Evolutionary conservation across 129 eudicot species (phyloP), one percentile per base, ranked within the genome.

Genomic region (Mikania micrantha): DNA sequence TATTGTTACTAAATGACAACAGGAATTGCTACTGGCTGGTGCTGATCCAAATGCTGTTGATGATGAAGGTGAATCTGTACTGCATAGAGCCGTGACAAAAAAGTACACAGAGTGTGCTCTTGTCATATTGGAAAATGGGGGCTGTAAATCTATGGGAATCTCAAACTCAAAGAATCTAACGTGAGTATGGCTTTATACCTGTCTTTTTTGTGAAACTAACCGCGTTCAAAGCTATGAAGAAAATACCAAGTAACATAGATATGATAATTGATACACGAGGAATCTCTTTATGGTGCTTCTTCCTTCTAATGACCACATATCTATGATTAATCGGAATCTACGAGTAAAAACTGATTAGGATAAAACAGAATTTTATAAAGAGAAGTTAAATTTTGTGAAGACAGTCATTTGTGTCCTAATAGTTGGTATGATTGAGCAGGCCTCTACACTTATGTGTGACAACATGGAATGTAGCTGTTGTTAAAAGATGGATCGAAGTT

Each of bases 21-120:
- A 93, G 99, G 99, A 93, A 75, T 76, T 93, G 79, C 72, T 93
- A 54, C 72, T 89, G 81, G 99, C 95, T 64, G 99, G 96, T 42
- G 99, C 99, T 32, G 96, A 93, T 87, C 99, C 99, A 72, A 93
- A 93, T 79, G 99, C 96, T n/a, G 95, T 93, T 69, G 99, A 93
- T 40, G 96, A 93, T 71, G 99, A 93, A 81, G 96, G 96, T 75
- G 99, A 93, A 86, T 89, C 96, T 64, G 99, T 93, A 60, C 87
- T 93, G 50, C 99, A 93, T 61, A 84, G 99, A 84, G 99, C 99
- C 24, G 88, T 93, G 77, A 71, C 99, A 10, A 93, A 93, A 82
- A 93, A 89, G 79, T 93, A 82, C 78, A 89, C 99, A 34, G 99
- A 87, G 59, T 93, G 99, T 79, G 96, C 99, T 70, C 66, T 88